Percentiles rank a stretch among this genome's conserved stretches.
phyloP scores from a whole-genome alignment of 179 eudicot genomes.

The Gypsophila paniculata region DNA sequence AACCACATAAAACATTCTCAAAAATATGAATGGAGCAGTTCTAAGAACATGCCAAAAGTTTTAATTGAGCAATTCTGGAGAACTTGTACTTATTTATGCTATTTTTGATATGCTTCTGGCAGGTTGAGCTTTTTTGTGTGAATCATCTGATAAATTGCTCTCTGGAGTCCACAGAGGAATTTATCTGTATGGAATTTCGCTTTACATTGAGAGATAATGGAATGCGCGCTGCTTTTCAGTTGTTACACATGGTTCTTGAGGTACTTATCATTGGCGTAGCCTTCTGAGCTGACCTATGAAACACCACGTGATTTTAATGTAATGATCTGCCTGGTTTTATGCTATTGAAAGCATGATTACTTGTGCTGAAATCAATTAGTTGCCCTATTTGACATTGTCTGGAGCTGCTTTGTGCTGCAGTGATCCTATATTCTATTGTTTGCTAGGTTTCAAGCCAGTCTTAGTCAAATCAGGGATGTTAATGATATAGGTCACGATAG shows the following conservation, averaged over 20 bases:
- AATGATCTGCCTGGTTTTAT: neutral
- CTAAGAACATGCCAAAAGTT: neutral
- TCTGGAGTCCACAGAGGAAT: conserved; percentile 92
- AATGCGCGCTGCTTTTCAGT: conserved; percentile 98
- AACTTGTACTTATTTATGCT: conserved; percentile 1
- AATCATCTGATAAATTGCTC: conserved; percentile 98
- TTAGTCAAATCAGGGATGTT: neutral
- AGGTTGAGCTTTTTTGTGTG: conserved; percentile 99
- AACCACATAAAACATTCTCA: too few species aligned
- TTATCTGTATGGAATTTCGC: conserved; percentile 98
- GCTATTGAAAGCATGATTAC: neutral
- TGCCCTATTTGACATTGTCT: neutral
- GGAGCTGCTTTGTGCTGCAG: conserved; percentile 5
- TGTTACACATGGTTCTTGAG: conserved; percentile 99
- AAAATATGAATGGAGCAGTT: too few species aligned
- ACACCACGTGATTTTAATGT: neutral
- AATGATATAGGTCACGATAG: neutral
- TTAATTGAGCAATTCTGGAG: neutral
- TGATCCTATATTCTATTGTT: neutral
- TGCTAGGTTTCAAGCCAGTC: too few species aligned
- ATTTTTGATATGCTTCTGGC: conserved; percentile 28
- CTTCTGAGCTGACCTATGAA: neutral
- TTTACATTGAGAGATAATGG: conserved; percentile 95
- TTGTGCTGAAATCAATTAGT: neutral
- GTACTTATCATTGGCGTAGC: conserved; percentile 31